Conservation (phyloP, 768 basidiomycete genomes). For the Boletus eberwhitei region DNA sequence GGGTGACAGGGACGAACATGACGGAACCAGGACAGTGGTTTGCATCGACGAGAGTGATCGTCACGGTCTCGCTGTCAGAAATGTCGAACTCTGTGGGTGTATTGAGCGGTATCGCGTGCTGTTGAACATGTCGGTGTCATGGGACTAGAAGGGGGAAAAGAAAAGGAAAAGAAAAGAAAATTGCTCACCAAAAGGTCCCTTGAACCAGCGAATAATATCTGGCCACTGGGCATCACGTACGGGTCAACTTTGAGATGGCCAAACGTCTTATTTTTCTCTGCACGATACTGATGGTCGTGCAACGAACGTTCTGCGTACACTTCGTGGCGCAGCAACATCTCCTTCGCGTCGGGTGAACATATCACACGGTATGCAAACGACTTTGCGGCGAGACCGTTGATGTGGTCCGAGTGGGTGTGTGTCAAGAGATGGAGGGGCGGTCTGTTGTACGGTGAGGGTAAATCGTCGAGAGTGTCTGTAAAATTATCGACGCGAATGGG, state of each 20-base stretch:
- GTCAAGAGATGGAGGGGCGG: conserved; percentile 70
- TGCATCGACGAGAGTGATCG: conserved; percentile 80
- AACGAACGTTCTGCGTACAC: conserved; percentile 61
- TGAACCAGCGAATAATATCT: conserved; percentile 45
- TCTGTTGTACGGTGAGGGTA: conserved; percentile 32
- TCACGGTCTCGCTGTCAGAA: conserved; percentile 53
- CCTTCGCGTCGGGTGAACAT: conserved; percentile 82
- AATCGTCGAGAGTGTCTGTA: conserved; percentile 37
- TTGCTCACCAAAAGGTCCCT: conserved; percentile 49
- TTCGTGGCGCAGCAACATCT: conserved; percentile 81
- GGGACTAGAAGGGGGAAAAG: not conserved
- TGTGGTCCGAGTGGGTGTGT: conserved; percentile 89
- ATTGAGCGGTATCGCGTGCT: conserved; percentile 62
- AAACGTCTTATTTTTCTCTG: conserved; percentile 48
- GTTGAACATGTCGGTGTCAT: not conserved
- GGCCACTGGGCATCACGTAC: conserved; percentile 43
- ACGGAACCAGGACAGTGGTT: conserved; percentile 95
- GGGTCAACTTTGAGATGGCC: conserved; percentile 64
- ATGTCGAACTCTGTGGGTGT: conserved; percentile 62
- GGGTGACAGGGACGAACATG: conserved; percentile 53
- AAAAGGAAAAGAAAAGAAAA: not conserved
- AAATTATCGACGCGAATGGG: conserved; percentile 88
- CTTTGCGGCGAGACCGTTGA: conserved; percentile 69
- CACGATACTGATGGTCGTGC: conserved; percentile 38
- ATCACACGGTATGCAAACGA: conserved; percentile 70